Conservation (phyloP, 2,329 filamentous ascomycete genomes). For the Penicillium brasilianum region DNA sequence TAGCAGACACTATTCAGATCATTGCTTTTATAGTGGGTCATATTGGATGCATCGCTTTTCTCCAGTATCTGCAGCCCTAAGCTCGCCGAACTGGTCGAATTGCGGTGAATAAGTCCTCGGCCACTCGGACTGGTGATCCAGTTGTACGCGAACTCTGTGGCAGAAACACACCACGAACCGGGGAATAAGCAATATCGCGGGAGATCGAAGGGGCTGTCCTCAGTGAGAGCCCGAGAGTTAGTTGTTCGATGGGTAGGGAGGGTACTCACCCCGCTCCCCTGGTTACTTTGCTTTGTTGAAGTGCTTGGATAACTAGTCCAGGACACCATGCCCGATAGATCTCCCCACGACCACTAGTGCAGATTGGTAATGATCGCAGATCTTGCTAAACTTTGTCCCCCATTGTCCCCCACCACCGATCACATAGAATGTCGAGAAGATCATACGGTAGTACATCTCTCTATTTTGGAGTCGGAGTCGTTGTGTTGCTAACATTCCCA, state of each 20-base stretch:
- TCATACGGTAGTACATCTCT: background rate
- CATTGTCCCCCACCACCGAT: constrained; percentile 6
- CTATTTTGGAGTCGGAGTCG: too few relatives aligned
- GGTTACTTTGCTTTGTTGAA: background rate
- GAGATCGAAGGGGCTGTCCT: background rate
- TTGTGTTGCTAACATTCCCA: too few relatives aligned
- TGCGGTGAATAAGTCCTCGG: background rate
- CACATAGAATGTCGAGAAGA: background rate
- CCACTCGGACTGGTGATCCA: background rate
- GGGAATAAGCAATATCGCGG: background rate
- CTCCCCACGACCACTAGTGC: constrained; percentile 10
- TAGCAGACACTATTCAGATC: background rate
- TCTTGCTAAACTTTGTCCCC: constrained; percentile 14
- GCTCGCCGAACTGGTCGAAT: background rate
- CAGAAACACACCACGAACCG: background rate
- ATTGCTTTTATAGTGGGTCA: background rate
- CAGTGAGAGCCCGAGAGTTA: too few relatives aligned
- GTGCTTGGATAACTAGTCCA: background rate
- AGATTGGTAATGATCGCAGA: constrained; percentile 19
- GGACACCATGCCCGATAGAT: background rate
- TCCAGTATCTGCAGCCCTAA: background rate
- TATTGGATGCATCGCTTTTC: background rate
- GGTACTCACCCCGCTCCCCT: too few relatives aligned
- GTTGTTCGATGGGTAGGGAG: too few relatives aligned
- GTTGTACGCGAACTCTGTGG: background rate